Evolutionary conservation across 768 basidiomycete genomes (phyloP), one percentile per base, ranked within the genome.

Genomic region (Hemileccinum rubropunctum): DNA sequence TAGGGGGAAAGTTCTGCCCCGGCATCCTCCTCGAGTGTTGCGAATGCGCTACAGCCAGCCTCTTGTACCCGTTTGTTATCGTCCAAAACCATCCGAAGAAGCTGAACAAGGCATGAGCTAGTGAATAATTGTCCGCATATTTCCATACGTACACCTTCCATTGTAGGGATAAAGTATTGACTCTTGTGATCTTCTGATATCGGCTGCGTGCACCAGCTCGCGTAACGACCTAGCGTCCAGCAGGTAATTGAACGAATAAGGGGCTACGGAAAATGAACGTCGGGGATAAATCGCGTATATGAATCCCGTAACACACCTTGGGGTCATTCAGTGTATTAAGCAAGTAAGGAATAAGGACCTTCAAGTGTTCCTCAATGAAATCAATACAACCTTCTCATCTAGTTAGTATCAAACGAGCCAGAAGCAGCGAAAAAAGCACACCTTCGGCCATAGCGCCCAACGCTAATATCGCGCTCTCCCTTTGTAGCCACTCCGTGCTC

Each of bases 51-150:
- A 71, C 97, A 99, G 9, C 97, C 97, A 4, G 97, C 97, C 71
- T 99, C 97, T 73, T 99, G 97, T 1, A 99, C 97, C 21, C 94
- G 88, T 72, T 99, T 98, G 74, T 99, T 98, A 68, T 91, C 91
- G 66, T 99, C 97, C 45, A 98, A 74, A 15, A 98, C 94, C 91
- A 95, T 98, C 47, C 91, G 86, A 51, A 99, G 84, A 42, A 99
- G 83, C 95, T 98, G 58, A n/a, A 38, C 17, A 46, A 6, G 36
- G 26, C 1, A 39, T 51, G 42, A 57, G 35, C 21, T 43, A 33
- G 35, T 21, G 12, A 38, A 45, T 34, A 20, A 35, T 18, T n/a
- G 39, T 30, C 6, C 3, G 4, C 15, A 72, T 70, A 50, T 62
- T 38, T 45, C 27, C 9, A 42, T 7, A 76, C 81, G 66, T 65